Percentiles rank a stretch among this genome's conserved stretches.
Evolutionary conservation across 1,139 yeast species (phyloP).

Genomic region (Diutina rugosa): DNA sequence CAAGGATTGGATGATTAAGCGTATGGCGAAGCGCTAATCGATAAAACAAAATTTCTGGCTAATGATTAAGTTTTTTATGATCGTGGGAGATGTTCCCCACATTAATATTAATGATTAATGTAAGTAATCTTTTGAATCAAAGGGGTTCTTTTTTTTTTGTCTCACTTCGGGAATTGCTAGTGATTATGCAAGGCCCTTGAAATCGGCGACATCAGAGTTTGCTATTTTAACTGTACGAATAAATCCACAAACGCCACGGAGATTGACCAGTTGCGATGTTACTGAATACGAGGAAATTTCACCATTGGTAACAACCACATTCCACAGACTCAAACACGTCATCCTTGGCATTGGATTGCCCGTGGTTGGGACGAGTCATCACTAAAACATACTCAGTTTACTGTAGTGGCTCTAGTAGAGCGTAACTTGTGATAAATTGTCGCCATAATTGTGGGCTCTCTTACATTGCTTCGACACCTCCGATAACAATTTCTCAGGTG

Average conservation of each 20-base stretch:
- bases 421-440: no score
- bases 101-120: not conserved
- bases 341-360: not conserved
- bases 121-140: not conserved
- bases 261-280: not conserved
- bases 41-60: not conserved
- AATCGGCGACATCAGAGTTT: not conserved
- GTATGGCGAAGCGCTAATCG: not conserved
- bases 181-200: not conserved
- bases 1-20: constrained; percentile 20
- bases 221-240: not conserved
- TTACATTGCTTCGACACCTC: not conserved
- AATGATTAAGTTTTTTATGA: not conserved
- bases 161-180: not conserved
- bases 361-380: not conserved
- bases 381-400: no score
- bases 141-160: not conserved
- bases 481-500: not conserved
- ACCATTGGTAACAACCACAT: not conserved
- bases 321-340: not conserved
- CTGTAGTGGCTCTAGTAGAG: no score
- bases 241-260: not conserved
- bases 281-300: not conserved
- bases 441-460: not conserved
- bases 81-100: not conserved